Conservation (phyloP, 805 yeast species). For the Candida khao-thaluensis region DNA sequence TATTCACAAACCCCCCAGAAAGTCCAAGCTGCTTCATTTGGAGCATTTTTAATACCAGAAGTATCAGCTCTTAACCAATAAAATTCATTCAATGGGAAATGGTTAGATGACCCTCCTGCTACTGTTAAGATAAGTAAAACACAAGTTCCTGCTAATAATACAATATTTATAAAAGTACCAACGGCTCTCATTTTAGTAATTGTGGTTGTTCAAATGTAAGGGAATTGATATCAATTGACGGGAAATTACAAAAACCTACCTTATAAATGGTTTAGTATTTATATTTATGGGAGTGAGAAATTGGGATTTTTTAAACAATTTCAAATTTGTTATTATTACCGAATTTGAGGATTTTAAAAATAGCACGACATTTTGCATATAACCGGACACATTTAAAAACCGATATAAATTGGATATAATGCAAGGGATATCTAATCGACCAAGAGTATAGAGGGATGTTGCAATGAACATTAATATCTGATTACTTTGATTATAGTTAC, state of each 20-base stretch:
- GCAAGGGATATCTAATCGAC: no score
- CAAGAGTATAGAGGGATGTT: no score
- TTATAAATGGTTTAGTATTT: constrained; percentile 2
- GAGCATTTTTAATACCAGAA: constrained; percentile 48
- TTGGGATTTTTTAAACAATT: constrained; percentile 7
- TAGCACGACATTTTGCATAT: constrained; percentile 4
- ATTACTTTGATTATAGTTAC: no score
- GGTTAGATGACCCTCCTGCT: constrained; percentile 60
- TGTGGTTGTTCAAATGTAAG: background rate
- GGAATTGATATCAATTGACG: constrained; percentile 5
- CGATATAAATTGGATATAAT: background rate
- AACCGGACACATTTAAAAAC: background rate
- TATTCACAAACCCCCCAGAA: constrained; percentile 70
- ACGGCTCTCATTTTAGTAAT: constrained; percentile 27
- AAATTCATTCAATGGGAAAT: constrained; percentile 63
- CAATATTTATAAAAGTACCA: constrained; percentile 34
- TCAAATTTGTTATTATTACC: constrained; percentile 7
- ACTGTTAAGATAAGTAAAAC: constrained; percentile 55
- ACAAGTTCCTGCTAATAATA: constrained; percentile 42
- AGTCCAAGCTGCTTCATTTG: constrained; percentile 70
- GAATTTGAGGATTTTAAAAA: constrained; percentile 6
- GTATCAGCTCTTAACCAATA: constrained; percentile 85
- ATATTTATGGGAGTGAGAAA: constrained; percentile 7
- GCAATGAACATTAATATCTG: no score
- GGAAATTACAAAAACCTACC: background rate